These are phyloP conservation scores for Microthlaspi erraticum DNA, from an alignment of 345 rosid species.

Conservation along the genomic window DNA sequence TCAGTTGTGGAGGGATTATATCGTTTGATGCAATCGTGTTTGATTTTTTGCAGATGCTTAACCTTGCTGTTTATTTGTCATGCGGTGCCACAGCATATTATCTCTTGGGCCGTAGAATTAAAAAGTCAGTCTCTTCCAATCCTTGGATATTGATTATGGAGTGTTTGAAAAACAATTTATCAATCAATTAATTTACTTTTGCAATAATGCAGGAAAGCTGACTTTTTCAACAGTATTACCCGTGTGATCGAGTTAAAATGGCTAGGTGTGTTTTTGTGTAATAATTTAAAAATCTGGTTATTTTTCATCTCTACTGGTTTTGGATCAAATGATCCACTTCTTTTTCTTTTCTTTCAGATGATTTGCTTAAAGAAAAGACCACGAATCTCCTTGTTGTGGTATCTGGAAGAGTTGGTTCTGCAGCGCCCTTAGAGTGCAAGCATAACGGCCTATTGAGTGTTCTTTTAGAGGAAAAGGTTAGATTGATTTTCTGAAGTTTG, in stretches of 20 bases:
- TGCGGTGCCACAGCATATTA: too few species aligned
- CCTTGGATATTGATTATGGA: too few species aligned
- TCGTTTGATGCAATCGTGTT: too few species aligned
- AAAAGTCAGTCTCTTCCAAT: too few species aligned
- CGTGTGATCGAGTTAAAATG: not conserved
- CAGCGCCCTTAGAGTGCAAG: not conserved
- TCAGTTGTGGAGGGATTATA: too few species aligned
- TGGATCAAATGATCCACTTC: not conserved
- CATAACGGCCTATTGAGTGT: not conserved
- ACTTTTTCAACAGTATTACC: not conserved
- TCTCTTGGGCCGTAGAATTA: too few species aligned
- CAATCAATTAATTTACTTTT: not conserved
- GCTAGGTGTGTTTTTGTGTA: constrained; percentile 13
- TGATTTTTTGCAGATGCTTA: too few species aligned
- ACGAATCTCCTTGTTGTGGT: constrained; percentile 17
- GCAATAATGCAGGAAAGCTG: constrained; percentile 16
- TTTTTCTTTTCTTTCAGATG: not conserved
- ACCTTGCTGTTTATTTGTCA: too few species aligned
- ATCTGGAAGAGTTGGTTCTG: constrained; percentile 31
- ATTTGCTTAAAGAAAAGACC: not conserved
- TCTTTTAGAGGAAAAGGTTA: not conserved
- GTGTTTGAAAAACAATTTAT: not conserved
- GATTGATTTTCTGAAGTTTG: not conserved
- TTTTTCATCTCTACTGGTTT: constrained; percentile 4
- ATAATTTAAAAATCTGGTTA: not conserved